Conservation (phyloP, 306 rosid species). For the Rosa lucieae region DNA sequence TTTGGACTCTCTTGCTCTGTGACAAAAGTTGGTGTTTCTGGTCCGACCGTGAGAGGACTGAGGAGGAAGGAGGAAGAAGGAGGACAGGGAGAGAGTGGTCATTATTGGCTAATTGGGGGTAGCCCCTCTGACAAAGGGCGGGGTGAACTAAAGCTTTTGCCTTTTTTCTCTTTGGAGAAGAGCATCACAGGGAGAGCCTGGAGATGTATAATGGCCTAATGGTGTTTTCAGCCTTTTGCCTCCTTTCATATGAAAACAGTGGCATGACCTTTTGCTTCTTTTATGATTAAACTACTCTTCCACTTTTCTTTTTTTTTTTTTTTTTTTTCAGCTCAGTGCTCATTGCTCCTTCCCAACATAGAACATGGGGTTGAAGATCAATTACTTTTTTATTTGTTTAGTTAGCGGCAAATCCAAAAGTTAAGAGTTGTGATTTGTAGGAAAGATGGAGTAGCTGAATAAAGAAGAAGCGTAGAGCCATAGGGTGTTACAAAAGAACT, state of each 20-base stretch:
- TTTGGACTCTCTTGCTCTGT: slow-evolving; percentile 13
- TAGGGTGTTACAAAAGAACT: background rate
- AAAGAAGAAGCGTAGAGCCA: background rate
- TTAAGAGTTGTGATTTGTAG: background rate
- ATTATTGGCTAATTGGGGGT: slow-evolving; percentile 1
- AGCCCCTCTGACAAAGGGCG: slow-evolving; percentile 8
- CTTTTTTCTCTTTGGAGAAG: background rate
- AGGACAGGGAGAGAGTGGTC: background rate
- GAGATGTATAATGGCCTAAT: background rate
- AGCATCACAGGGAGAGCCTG: slow-evolving; percentile 20
- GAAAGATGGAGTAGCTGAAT: background rate
- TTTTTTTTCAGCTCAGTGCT: background rate
- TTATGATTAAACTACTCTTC: slow-evolving; percentile 8
- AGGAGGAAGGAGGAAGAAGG: background rate
- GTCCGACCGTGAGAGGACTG: slow-evolving; percentile 5
- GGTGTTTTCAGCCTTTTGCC: slow-evolving; percentile 1
- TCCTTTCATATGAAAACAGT: slow-evolving; percentile 9
- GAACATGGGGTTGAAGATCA: background rate
- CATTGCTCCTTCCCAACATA: slow-evolving; percentile 7
- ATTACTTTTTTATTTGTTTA: background rate
- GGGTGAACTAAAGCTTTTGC: background rate
- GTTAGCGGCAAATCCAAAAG: background rate
- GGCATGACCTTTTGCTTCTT: background rate
- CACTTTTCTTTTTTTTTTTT: background rate
- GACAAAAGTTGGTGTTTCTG: slow-evolving; percentile 17